phyloP scores from a whole-genome alignment of 805 yeast species.

The Candida schatavii region DNA sequence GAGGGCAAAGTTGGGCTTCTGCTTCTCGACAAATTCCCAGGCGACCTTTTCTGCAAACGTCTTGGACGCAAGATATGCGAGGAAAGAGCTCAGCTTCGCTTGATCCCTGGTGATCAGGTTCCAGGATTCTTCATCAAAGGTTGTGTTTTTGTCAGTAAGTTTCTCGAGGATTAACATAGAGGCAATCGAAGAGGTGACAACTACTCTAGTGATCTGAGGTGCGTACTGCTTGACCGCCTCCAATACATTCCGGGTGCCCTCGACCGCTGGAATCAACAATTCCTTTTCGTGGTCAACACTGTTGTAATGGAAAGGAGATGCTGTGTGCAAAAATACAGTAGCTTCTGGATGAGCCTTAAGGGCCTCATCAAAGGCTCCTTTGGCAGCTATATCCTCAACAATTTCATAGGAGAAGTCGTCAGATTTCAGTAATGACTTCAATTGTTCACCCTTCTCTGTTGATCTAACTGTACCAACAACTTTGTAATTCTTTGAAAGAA shows the following conservation, averaged over 20 bases:
- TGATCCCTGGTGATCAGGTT: constrained; percentile 35
- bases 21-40: constrained; percentile 32
- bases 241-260: constrained; percentile 52
- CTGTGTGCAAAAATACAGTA: constrained; percentile 26
- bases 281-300: constrained; percentile 46
- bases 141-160: constrained; percentile 11
- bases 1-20: constrained; percentile 23
- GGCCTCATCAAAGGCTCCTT: constrained; percentile 22
- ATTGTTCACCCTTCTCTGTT: constrained; percentile 38
- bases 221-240: constrained; percentile 41
- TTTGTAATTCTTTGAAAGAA: constrained; percentile 36
- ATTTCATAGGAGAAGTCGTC: constrained; percentile 17
- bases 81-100: constrained; percentile 30
- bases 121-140: constrained; percentile 38
- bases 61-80: constrained; percentile 42
- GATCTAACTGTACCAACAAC: constrained; percentile 55
- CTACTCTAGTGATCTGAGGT: constrained; percentile 46
- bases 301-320: constrained; percentile 36
- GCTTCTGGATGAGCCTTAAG: constrained; percentile 22
- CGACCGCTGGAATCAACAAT: constrained; percentile 54
- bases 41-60: constrained; percentile 32
- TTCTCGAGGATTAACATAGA: constrained; percentile 32
- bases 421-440: constrained; percentile 13
- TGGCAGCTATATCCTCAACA: constrained; percentile 14
- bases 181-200: constrained; percentile 49